Percentiles rank a stretch among this genome's conserved stretches.
phyloP scores from a whole-genome alignment of 139 green algal species.

The Tetraselmis striata region DNA sequence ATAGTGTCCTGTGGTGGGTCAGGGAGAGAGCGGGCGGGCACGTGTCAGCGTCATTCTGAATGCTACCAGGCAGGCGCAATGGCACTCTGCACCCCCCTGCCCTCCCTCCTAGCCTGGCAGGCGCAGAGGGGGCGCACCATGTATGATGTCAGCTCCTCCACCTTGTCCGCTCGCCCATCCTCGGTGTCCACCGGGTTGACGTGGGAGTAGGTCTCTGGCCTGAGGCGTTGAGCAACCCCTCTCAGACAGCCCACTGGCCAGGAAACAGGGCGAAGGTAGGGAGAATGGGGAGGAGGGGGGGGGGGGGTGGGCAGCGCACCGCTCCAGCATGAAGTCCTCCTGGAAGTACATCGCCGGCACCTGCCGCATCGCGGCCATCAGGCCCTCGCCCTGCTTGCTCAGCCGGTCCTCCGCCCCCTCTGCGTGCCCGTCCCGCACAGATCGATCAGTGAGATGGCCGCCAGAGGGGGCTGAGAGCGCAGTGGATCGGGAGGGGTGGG shows the following conservation, averaged over 20 bases:
- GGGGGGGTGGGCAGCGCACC: constrained; percentile 14
- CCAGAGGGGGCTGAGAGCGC: no score
- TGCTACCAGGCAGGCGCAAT: no score
- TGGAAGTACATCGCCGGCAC: constrained; percentile 71
- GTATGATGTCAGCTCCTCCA: constrained; percentile 47
- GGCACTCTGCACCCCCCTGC: no score
- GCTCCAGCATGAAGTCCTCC: constrained; percentile 59
- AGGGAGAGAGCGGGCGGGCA: background rate
- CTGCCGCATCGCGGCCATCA: constrained; percentile 57
- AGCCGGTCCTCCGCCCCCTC: background rate
- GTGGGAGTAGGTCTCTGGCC: constrained; percentile 40
- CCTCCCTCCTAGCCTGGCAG: no score
- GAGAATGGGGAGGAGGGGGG: background rate
- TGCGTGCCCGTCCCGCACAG: no score
- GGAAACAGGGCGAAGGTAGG: background rate
- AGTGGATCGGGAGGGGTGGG: no score
- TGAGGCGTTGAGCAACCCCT: no score
- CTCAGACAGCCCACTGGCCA: no score
- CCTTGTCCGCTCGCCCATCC: constrained; percentile 28
- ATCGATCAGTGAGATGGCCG: no score
- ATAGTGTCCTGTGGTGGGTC: constrained; percentile 52
- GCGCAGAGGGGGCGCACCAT: constrained; percentile 35
- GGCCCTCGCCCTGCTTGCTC: constrained; percentile 52
- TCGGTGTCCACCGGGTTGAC: constrained; percentile 34
- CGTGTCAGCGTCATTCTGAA: background rate